Conservation (phyloP, 163 green algal species). For the Prototheca wickerhamii region DNA sequence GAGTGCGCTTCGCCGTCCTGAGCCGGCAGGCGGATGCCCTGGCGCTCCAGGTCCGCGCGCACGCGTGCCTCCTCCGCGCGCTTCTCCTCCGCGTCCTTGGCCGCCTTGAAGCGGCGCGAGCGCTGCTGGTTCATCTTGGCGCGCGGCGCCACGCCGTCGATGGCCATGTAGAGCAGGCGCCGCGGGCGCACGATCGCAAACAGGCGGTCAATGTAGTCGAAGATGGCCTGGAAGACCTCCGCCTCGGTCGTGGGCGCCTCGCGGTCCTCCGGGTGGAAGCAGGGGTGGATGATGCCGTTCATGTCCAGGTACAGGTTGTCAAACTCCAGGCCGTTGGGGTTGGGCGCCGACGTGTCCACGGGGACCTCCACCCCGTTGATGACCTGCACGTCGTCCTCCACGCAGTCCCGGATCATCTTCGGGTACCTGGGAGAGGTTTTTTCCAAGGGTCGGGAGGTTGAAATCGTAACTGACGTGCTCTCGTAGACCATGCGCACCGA, state of each 20-base stretch:
- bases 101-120: conserved; percentile 76
- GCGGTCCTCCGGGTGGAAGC: conserved; percentile 95
- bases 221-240: conserved; percentile 91
- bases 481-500: background rate
- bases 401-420: conserved; percentile 83
- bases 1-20: conserved; percentile 17
- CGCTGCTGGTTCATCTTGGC: conserved; percentile 99
- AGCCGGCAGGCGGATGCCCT: conserved; percentile 1
- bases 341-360: conserved; percentile 79
- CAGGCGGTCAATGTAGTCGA: conserved; percentile 98
- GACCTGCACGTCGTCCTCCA: conserved; percentile 70
- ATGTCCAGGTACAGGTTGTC: conserved; percentile 95
- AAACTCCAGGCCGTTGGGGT: conserved; percentile 95
- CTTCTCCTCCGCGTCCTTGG: conserved; percentile 61
- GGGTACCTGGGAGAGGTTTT: conserved; percentile 67
- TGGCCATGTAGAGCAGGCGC: conserved; percentile 95
- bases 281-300: conserved; percentile 93
- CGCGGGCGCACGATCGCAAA: conserved; percentile 88
- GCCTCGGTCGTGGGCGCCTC: conserved; percentile 46
- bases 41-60: conserved; percentile 47
- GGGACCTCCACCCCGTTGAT: conserved; percentile 77
- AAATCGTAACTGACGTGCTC: background rate
- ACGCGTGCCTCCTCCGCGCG: conserved; percentile 66
- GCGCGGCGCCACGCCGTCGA: conserved; percentile 87
- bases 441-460: background rate